phyloP scores from a whole-genome alignment of 1,284 basidiomycete species.

The Leccinum angustisporum region DNA sequence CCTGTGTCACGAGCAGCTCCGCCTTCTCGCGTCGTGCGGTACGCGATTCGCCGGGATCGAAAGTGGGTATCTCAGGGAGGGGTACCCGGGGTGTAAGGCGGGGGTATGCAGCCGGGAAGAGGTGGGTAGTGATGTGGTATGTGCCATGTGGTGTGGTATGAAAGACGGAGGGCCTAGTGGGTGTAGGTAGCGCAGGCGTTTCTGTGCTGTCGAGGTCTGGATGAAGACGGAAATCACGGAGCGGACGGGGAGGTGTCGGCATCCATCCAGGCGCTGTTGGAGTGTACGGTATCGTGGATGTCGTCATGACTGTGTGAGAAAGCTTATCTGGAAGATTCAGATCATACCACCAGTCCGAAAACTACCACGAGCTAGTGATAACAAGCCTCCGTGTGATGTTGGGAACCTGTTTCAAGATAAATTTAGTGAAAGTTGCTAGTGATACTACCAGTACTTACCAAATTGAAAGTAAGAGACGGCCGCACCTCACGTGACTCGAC shows the following conservation, averaged over 20 bases:
- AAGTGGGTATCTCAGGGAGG: constrained; percentile 34
- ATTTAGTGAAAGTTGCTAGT: no score
- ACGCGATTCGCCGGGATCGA: constrained; percentile 9
- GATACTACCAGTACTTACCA: no score
- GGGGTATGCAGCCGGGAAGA: constrained; percentile 72
- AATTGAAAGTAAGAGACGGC: no score
- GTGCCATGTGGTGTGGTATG: constrained; percentile 19
- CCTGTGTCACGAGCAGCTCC: constrained; percentile 22
- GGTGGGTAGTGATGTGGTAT: constrained; percentile 59
- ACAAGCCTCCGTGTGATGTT: no score
- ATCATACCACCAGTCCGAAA: no score
- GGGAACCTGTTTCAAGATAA: no score
- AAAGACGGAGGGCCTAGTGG: constrained; percentile 19
- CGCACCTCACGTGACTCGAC: no score
- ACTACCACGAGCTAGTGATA: no score
- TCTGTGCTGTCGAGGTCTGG: constrained; percentile 8
- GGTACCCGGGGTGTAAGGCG: constrained; percentile 51
- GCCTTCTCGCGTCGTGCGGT: constrained; percentile 33
- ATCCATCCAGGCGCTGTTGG: constrained; percentile 22
- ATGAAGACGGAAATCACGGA: constrained; percentile 12
- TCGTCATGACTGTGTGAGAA: neutral
- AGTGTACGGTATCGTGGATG: constrained; percentile 26
- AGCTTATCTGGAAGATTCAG: no score
- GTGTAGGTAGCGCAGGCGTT: constrained; percentile 22
- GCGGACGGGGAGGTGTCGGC: constrained; percentile 20